Evolutionary conservation across 768 basidiomycete species (phyloP), one percentile per base, ranked within the genome.

Genomic region (Jaapia argillacea): DNA sequence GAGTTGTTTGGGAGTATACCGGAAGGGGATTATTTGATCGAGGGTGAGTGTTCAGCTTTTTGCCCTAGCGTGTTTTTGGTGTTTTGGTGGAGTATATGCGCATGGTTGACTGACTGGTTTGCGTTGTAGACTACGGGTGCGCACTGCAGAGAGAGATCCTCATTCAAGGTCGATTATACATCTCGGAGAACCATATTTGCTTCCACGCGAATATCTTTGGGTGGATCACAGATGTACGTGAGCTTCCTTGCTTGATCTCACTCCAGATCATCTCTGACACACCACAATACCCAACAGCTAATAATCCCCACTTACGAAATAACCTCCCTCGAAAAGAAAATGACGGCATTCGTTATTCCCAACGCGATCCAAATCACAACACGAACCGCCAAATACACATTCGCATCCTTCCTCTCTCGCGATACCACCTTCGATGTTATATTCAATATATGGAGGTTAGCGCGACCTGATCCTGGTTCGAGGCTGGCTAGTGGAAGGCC

Each of bases 141-240:
- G 96, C 96, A 0, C 63, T 98, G 10, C 92, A 97, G 63, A 78
- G 92, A 33, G 96, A 98, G 60, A 98, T 98, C 51, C 70, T 97
- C 24, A 85, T 98, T 35, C 96, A 98, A 70, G 96, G 96, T 4
- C 73, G 96, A 7, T 59, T 99, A 45, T 97, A 97, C 63, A 88
- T 98, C 20, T 98, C 96, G 5, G 94, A 99, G 64, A 97, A 98
- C 63, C 93, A 97, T 57, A 76, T 97, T n/a, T 98, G 91, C 66
- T 99, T 98, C 70, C 89, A 99, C 54, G 94, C 96, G 35, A 98
- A 98, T 58, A 97, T 98, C 36, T 94, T 98, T 62, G 94, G 96
- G 35, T 98, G 94, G 96, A 85, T 96, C 40, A 98, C 94, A 23
- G 82, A 94, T 58, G 93, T 94, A 61, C 61, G 92, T 70, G 0